phyloP scores from a whole-genome alignment of 2,329 filamentous ascomycete species.

The Trichoderma hamatum region DNA sequence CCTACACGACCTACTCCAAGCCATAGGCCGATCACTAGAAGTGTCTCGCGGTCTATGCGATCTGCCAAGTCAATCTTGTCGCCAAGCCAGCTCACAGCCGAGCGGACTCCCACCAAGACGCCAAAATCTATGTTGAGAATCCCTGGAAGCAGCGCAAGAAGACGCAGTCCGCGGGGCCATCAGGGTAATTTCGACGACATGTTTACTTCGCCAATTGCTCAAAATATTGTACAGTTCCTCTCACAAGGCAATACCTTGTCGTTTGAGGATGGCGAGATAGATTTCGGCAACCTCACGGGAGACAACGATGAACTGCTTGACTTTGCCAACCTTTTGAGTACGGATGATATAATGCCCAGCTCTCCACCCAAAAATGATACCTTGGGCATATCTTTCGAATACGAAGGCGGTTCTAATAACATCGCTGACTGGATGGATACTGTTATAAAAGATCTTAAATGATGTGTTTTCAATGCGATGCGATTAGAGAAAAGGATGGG shows the following conservation, averaged over 20 bases:
- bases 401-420: slow-evolving; percentile 35
- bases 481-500: neutral
- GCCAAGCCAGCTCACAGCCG: slow-evolving; percentile 47
- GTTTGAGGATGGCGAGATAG: slow-evolving; percentile 48
- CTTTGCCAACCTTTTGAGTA: slow-evolving; percentile 53
- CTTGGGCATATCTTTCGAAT: slow-evolving; percentile 41
- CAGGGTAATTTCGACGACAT: slow-evolving; percentile 44
- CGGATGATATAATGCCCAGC: slow-evolving; percentile 52
- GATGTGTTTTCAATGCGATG: neutral
- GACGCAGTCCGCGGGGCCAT: slow-evolving; percentile 49
- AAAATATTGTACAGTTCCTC: slow-evolving; percentile 65
- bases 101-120: slow-evolving; percentile 55
- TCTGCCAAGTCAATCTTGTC: slow-evolving; percentile 50
- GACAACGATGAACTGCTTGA: slow-evolving; percentile 46
- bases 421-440: slow-evolving; percentile 38
- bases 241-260: slow-evolving; percentile 56
- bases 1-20: slow-evolving; percentile 64
- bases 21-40: slow-evolving; percentile 64
- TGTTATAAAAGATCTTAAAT: slow-evolving; percentile 18
- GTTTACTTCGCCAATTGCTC: slow-evolving; percentile 62
- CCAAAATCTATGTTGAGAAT: slow-evolving; percentile 38
- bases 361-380: slow-evolving; percentile 47
- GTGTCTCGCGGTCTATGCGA: slow-evolving; percentile 60
- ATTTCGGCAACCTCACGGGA: slow-evolving; percentile 46
- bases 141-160: slow-evolving; percentile 40